Evolutionary conservation across 2,329 filamentous ascomycete genomes (phyloP), one percentile per base, ranked within the genome.

Genomic region (Falciphora oryzae): DNA sequence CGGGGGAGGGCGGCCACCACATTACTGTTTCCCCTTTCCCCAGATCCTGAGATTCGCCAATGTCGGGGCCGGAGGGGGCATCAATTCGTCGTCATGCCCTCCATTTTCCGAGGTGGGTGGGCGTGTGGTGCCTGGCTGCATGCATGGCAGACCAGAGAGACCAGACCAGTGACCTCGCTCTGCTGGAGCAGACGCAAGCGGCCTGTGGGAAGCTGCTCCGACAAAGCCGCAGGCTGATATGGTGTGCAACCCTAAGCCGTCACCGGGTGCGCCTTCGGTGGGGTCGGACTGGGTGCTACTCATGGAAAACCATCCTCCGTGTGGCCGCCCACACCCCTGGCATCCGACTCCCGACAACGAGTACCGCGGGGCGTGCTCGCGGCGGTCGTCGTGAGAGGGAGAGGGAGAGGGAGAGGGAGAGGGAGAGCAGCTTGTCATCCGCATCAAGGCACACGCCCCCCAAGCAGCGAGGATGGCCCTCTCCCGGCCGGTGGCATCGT

Each of bases 141-240:
- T 62, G 32, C 22, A 18, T 28, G 35, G 32, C 27, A 35, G 63
- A 29, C 35, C 22, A 44, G 27, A 29, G 22, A 63, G 57, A 38
- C 22, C 66, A 65, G 66, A 68, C 67, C 60, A 50, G 57, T 61
- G 64, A 35, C 61, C 28, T 53, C 61, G 11, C 25, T 56, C 50
- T 22, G 32, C 57, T 63, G 66, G 66, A 68, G 68, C 28, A 44
- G 53, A 44, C 38, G 53, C 59, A 31, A n/a, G 69, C 70, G 67
- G 73, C 67, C 71, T 68, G 72, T 75, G 75, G 77, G 73, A 78
- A 76, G 71, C 70, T 75, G 73, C 76, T 73, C 79, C 78, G 78
- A 80, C 78, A 69, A 74, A 77, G 75, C 78, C 78, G 78, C 75
- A 79, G 77, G 77, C 78, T 79, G 77, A 79, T 79, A 72, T 76